Base-by-base conservation (phyloP, 2,329 filamentous ascomycete species). In the Aspergillus cejpii region DNA sequence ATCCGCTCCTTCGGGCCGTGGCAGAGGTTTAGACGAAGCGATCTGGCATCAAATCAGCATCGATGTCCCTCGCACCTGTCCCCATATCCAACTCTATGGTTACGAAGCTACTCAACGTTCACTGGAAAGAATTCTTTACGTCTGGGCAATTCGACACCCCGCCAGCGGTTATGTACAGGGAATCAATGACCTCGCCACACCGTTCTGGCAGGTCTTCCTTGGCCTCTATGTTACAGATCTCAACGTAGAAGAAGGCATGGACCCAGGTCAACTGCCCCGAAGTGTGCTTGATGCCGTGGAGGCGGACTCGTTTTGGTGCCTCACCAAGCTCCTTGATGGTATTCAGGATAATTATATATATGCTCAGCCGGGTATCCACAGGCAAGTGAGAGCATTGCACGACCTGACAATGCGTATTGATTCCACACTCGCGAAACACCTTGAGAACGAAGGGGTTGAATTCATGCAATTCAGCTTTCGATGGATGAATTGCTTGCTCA, bases 41-140 rank as follows among this genome's bases (percentile, higher is more conserved):
- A 83, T 98, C 47, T 98, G 92, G 92, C 92, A 98, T 71, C 92
- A 98, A 63, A 97, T 98, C 69, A 96, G 89, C 67, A 98, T 98
- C 60, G 92, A 98, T 62, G 87, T 97, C 17, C 92, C 92, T 2
- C 81, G 92, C 40, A 98, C 92, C 3, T 97, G 95, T 62, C 92
- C 92, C 8, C 92, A 97, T 67, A 84, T 98, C 43, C 87, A 94
- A 56, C 76, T 98, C 0, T 98, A 98, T 69, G 80, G 87, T 54
- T 97, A 95, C 62, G 91, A 97, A 67, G 91, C 91, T 3, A 98
- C 94, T 0, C 92, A 98, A 64, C 77, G 90, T 43, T 96, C 89
- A 1, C 72, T 98, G 11, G 94, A 98, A 67, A 82, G 91, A 39
- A 97, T 98, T 56, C 70, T 98, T 15, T 98, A 98, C 63, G 80